Base-by-base conservation (phyloP, 2,329 filamentous ascomycete species). In the Epichloe uncinata region DNA sequence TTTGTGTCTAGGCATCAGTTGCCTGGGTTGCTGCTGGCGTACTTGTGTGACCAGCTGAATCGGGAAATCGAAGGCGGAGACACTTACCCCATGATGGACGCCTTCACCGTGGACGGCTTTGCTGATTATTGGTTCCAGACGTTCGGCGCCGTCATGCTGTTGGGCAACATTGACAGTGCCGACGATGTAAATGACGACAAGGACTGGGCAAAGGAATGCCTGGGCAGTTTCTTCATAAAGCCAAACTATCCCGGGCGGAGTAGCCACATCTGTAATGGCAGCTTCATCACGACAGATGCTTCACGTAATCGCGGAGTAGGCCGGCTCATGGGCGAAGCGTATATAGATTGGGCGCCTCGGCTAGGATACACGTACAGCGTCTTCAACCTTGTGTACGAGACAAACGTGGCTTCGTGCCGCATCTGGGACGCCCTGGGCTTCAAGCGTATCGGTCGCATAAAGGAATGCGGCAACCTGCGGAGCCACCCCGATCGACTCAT, bases 351-450 rank as follows among this genome's bases (percentile, higher is more conserved):
- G 82, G 84, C 85, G 13, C 83, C 84, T 33, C 79, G 81, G 79
- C 85, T 77, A 69, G 87, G 88, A 45, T 95, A 95, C 69, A 85
- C 84, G 1, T 95, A 95, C 71, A 90, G 86, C 40, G 87, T 95
- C 54, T 95, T 95, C 75, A 95, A 95, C 66, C 78, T 95, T 46
- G 89, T 95, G 6, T 95, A 95, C 70, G 89, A 95, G 73, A 94
- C 86, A 56, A 95, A 95, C 66, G 84, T 93, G 22, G 89, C 86
- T 1, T 91, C 86, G 34, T 90, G 88, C 65, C 83, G 85, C 55
- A 89, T 95, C 61, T 95, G 89, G 89, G 89, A 95, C 66, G 85
- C 84, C 1, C 77, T 95, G 33, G 88, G 88, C 52, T 95, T 95
- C 72, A 93, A 94, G 74, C 82, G 89, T 51, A 93, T 95, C 61